Conservation (phyloP, 139 green algal genomes). For the Volvox reticuliferus region DNA sequence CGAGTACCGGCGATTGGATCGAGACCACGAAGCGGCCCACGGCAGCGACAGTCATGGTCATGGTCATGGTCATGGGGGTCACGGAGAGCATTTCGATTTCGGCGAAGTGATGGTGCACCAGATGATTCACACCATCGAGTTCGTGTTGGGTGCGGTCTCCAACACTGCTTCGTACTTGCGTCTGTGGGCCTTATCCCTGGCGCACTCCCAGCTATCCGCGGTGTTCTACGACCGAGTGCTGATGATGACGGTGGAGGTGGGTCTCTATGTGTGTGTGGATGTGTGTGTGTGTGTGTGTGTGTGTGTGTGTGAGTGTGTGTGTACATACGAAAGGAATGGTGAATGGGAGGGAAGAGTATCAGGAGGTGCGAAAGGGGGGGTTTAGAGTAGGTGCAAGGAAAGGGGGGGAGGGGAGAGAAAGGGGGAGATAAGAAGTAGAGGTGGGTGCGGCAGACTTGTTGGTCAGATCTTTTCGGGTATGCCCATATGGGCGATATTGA, state of each 20-base stretch:
- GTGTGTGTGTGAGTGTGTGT: slow-evolving; percentile 53
- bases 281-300: slow-evolving; percentile 60
- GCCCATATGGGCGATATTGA: too few species aligned
- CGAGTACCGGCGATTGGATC: slow-evolving; percentile 28
- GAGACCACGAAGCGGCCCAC: background rate
- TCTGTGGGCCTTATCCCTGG: slow-evolving; percentile 97
- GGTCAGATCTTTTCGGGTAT: too few species aligned
- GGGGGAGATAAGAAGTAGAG: too few species aligned
- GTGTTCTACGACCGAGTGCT: slow-evolving; percentile 96
- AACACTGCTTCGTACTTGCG: slow-evolving; percentile 99
- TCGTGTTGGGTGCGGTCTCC: slow-evolving; percentile 98
- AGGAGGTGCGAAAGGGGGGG: background rate
- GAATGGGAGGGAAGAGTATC: background rate
- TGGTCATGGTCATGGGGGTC: slow-evolving; percentile 49
- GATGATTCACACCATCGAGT: slow-evolving; percentile 91
- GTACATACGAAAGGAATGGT: background rate
- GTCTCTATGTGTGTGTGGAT: background rate
- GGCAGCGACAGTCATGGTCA: slow-evolving; percentile 8
- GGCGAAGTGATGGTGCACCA: slow-evolving; percentile 78
- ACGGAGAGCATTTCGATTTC: slow-evolving; percentile 90
- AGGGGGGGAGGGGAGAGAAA: background rate
- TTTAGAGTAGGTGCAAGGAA: background rate
- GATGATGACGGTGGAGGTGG: slow-evolving; percentile 77
- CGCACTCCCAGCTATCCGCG: slow-evolving; percentile 94
- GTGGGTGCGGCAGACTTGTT: too few species aligned